A percentile compares a stretch with the other conserved stretches of the same genome.
These are phyloP conservation scores for Eucalyptus fibrosa DNA, from an alignment of 345 rosid species.

Conservation along the genomic window DNA sequence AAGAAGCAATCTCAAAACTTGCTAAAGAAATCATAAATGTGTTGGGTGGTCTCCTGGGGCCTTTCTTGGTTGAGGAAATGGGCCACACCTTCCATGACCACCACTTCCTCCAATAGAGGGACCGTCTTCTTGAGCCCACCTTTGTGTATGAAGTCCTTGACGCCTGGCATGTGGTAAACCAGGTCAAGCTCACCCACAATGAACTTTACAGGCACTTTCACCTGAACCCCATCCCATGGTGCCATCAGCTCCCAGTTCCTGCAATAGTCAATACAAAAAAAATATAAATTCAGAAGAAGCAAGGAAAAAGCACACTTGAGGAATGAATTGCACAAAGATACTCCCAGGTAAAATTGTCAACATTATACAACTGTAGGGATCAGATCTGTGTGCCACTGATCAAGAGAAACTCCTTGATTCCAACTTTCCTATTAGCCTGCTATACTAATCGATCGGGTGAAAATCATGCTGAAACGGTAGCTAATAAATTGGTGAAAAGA, in stretches of 20 bases:
- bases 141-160: conserved; percentile 8
- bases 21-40: conserved; percentile 6
- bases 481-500: background rate
- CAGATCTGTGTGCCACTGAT: background rate
- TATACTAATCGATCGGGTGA: background rate
- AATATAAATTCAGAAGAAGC: background rate
- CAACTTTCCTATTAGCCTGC: background rate
- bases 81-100: conserved; percentile 21
- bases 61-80: conserved; percentile 23
- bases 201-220: conserved; percentile 57
- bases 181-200: conserved; percentile 30
- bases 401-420: background rate
- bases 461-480: background rate
- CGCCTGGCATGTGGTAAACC: background rate
- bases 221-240: conserved; percentile 43
- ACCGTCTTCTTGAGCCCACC: conserved; percentile 10
- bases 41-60: conserved; percentile 8
- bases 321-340: background rate
- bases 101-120: conserved; percentile 7
- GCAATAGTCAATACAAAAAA: background rate
- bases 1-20: background rate
- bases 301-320: background rate
- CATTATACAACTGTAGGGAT: background rate
- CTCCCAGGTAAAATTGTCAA: background rate
- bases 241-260: conserved; percentile 72